Evolutionary conservation across 1,139 yeast species (phyloP).

Genomic region (Geotrichum restrictum): DNA sequence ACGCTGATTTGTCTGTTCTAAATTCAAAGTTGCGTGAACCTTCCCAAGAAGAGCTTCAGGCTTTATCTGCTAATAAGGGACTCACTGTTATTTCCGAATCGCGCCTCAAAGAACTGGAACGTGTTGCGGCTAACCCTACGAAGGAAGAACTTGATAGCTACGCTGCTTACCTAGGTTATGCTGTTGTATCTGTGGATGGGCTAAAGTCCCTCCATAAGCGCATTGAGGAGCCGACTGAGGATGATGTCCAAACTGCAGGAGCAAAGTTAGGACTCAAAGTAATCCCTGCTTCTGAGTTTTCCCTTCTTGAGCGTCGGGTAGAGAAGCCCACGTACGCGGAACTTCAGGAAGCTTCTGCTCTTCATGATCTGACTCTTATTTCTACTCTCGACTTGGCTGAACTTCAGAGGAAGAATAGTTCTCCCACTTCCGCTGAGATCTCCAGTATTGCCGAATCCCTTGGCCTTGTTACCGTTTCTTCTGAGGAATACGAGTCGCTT

Average conservation of each 20-base stretch:
- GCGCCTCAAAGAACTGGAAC: slow-evolving; percentile 16
- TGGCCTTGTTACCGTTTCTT: slow-evolving; percentile 41
- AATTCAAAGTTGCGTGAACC: slow-evolving; percentile 32
- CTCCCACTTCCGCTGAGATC: slow-evolving; percentile 36
- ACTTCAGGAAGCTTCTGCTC: slow-evolving; percentile 12
- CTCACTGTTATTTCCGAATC: slow-evolving; percentile 20
- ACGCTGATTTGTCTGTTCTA: slow-evolving; percentile 28
- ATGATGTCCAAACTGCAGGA: slow-evolving; percentile 11
- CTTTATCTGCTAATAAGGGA: slow-evolving; percentile 32
- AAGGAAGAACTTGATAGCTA: slow-evolving; percentile 44
- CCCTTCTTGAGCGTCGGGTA: slow-evolving; percentile 26
- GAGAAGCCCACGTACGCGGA: slow-evolving; percentile 17
- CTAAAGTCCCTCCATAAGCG: slow-evolving; percentile 18
- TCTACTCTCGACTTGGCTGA: slow-evolving; percentile 28
- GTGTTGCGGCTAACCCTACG: slow-evolving; percentile 27
- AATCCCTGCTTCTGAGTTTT: slow-evolving; percentile 34
- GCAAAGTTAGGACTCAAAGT: slow-evolving; percentile 42
- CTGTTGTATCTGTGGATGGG: slow-evolving; percentile 46
- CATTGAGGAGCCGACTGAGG: slow-evolving; percentile 19
- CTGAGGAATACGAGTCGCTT: slow-evolving; percentile 37
- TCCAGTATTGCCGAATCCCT: slow-evolving; percentile 37
- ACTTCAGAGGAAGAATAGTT: slow-evolving; percentile 25
- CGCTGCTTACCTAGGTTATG: slow-evolving; percentile 48
- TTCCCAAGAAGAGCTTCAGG: slow-evolving; percentile 31
- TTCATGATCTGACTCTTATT: slow-evolving; percentile 40